A percentile compares a stretch with the other conserved stretches of the same genome.
phyloP scores from a whole-genome alignment of 179 eudicot genomes.

The Heliamphora pulchella region DNA sequence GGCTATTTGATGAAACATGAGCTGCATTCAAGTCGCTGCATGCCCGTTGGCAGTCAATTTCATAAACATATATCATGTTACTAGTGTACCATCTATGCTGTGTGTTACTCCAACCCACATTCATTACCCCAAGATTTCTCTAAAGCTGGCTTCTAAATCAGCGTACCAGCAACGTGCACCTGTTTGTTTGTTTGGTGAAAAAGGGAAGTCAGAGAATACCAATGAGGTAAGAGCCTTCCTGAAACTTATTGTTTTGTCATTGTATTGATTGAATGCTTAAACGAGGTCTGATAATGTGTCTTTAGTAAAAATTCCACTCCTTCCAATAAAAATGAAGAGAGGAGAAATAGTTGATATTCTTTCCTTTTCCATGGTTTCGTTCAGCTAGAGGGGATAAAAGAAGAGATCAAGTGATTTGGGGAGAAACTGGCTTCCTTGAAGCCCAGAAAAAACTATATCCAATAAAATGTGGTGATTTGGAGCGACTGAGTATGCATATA shows the following conservation, averaged over 20 bases:
- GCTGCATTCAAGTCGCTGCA: constrained; percentile 32
- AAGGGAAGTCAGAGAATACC: constrained; percentile 30
- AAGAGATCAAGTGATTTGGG: not conserved
- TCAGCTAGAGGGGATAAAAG: not conserved
- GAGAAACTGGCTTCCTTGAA: not conserved
- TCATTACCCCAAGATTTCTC: constrained; percentile 15
- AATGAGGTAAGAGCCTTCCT: constrained; percentile 32
- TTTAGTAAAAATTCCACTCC: not conserved
- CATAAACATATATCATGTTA: constrained; percentile 1
- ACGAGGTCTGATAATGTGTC: not conserved
- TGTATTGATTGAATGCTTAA: not conserved
- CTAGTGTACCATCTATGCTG: constrained; percentile 13
- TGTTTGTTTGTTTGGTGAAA: constrained; percentile 39
- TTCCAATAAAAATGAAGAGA: not conserved
- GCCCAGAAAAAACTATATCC: not conserved
- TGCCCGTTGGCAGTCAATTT: constrained; percentile 21
- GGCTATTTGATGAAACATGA: constrained; percentile 29
- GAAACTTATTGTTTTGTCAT: not conserved
- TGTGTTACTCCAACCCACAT: constrained; percentile 8
- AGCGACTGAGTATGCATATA: too few species aligned
- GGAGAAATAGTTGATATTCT: not conserved
- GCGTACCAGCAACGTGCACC: constrained; percentile 20
- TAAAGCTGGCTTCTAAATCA: constrained; percentile 17
- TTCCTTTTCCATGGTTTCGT: not conserved
- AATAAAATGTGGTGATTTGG: too few species aligned